Evolutionary conservation across 306 rosid species (phyloP).

Genomic region (Quercus glauca): DNA sequence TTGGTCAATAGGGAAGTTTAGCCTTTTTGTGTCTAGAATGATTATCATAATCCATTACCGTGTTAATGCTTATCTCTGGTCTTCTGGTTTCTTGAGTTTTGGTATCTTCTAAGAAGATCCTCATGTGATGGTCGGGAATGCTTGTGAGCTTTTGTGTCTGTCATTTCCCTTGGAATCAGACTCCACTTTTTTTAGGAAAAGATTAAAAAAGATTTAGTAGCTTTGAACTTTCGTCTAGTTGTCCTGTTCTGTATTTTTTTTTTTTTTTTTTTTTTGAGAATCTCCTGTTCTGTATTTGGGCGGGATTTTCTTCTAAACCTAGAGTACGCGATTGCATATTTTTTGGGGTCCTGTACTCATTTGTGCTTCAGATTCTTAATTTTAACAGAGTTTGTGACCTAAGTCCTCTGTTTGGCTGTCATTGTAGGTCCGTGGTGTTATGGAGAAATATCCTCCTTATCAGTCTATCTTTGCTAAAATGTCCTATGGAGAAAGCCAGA

Average conservation of each 20-base stretch:
- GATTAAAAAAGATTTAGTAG: constrained; percentile 2
- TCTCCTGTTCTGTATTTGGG: neutral
- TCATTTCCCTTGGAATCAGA: neutral
- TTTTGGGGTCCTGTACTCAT: neutral
- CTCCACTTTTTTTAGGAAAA: constrained; percentile 4
- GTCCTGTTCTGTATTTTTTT: neutral
- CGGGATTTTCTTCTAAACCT: neutral
- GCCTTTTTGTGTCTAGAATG: neutral
- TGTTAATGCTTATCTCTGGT: neutral
- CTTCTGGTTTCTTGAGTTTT: neutral
- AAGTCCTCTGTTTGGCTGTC: constrained; percentile 20
- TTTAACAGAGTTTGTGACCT: constrained; percentile 1
- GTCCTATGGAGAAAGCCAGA: constrained; percentile 94
- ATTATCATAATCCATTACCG: neutral
- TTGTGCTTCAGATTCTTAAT: constrained; percentile 9
- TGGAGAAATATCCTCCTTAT: constrained; percentile 97
- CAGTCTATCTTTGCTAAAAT: constrained; percentile 83
- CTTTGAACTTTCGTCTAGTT: neutral
- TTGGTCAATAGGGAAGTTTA: neutral
- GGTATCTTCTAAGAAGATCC: neutral
- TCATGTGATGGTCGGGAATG: neutral
- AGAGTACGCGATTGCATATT: neutral
- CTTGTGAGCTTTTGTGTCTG: neutral
- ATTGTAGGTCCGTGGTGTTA: constrained; percentile 73
- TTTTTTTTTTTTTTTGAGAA: no score